A percentile compares a stretch with the other conserved stretches of the same genome.
Evolutionary conservation across 176 grass and related monocot genomes (phyloP).

Genomic region (Phoenix roebelenii): DNA sequence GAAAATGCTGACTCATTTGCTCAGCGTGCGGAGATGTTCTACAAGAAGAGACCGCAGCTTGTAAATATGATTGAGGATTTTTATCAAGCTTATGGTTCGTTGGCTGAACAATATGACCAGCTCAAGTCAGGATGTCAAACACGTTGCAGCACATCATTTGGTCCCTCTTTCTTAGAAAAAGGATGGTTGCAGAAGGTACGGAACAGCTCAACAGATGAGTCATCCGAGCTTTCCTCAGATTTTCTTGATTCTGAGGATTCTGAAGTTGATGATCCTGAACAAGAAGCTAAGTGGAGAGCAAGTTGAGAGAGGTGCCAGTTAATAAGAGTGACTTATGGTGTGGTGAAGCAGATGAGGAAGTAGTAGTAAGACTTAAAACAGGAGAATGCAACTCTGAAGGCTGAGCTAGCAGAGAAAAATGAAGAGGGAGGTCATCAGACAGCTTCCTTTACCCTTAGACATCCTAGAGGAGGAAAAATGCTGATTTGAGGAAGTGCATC

Average conservation of each 20-base stretch:
- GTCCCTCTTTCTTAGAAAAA: constrained; percentile 26
- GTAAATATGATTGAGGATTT: constrained; percentile 74
- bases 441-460: constrained; percentile 51
- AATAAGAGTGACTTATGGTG: constrained; percentile 5
- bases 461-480: constrained; percentile 65
- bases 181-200: constrained; percentile 9
- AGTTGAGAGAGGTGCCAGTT: background rate
- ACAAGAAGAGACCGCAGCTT: constrained; percentile 70
- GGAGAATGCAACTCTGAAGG: constrained; percentile 27
- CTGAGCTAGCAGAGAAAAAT: constrained; percentile 49
- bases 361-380: constrained; percentile 26
- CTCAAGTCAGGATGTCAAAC: constrained; percentile 36
- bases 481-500: constrained; percentile 29
- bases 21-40: constrained; percentile 88
- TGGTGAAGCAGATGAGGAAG: constrained; percentile 25
- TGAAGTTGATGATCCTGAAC: constrained; percentile 68
- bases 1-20: constrained; percentile 88
- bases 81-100: constrained; percentile 64
- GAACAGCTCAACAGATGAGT: constrained; percentile 11
- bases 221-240: constrained; percentile 23
- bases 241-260: constrained; percentile 49
- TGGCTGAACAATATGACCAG: constrained; percentile 71
- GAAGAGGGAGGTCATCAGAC: constrained; percentile 94
- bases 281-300: constrained; percentile 17
- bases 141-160: constrained; percentile 28